phyloP scores from a whole-genome alignment of 371 early-diverging fungal genomes.

The Zopfochytrium polystomum region DNA sequence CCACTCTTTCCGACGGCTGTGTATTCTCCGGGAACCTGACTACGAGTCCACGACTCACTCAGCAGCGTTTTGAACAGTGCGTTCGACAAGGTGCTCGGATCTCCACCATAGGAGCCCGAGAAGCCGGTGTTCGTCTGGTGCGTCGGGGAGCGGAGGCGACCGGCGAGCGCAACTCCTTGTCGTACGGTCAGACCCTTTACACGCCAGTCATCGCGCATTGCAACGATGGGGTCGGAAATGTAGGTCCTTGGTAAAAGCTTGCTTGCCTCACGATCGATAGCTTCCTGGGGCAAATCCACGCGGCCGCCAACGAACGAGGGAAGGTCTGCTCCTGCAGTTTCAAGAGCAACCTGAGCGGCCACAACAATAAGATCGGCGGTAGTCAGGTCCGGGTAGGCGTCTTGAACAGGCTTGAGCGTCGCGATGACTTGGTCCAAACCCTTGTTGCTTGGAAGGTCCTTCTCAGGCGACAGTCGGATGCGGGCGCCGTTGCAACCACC shows the following conservation, averaged over 20 bases:
- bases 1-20: constrained; percentile 7
- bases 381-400: constrained; percentile 4
- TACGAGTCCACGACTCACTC: constrained; percentile 18
- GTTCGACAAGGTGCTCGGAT: constrained; percentile 18
- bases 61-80: constrained; percentile 23
- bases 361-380: constrained; percentile 31
- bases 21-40: constrained; percentile 14
- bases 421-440: constrained; percentile 8
- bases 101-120: constrained; percentile 8
- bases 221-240: constrained; percentile 12
- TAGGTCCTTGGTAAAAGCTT: constrained; percentile 19
- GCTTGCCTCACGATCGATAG: neutral
- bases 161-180: constrained; percentile 24
- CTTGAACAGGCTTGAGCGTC: constrained; percentile 10
- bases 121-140: constrained; percentile 13
- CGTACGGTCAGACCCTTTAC: constrained; percentile 13
- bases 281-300: constrained; percentile 12
- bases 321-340: neutral
- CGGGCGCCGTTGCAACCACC: constrained; percentile 34
- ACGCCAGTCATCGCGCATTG: constrained; percentile 5
- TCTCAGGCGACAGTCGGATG: constrained; percentile 28
- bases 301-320: constrained; percentile 13
- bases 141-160: constrained; percentile 14
- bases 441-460: constrained; percentile 17
- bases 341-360: constrained; percentile 18